Evolutionary conservation across 1,139 yeast species (phyloP).

Genomic region (Candida tunisiensis): DNA sequence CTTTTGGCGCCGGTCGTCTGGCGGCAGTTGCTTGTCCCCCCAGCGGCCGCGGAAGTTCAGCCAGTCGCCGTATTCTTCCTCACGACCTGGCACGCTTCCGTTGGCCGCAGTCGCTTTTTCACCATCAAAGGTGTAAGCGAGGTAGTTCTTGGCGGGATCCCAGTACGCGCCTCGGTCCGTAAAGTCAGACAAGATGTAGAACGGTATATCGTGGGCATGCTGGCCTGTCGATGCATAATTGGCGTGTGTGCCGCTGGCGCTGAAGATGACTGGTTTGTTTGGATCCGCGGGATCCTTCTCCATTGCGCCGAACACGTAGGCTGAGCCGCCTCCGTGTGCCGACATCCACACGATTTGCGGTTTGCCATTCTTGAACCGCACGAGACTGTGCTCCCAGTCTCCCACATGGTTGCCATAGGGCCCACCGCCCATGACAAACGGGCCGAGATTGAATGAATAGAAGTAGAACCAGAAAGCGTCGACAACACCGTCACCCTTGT

Average conservation of each 20-base stretch:
- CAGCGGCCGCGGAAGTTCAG: constrained; percentile 65
- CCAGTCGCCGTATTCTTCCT: constrained; percentile 59
- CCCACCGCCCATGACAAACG: constrained; percentile 93
- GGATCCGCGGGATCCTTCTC: constrained; percentile 40
- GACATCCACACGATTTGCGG: constrained; percentile 97
- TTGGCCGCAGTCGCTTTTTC: constrained; percentile 21
- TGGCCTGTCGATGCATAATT: constrained; percentile 94
- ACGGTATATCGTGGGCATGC: constrained; percentile 89
- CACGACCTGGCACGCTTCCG: constrained; percentile 35
- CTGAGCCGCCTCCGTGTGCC: constrained; percentile 96
- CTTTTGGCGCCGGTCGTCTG: constrained; percentile 58
- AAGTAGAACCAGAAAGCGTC: constrained; percentile 96
- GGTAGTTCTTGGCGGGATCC: constrained; percentile 74
- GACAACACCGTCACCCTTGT: constrained; percentile 83
- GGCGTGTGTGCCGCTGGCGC: constrained; percentile 95
- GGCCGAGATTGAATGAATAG: constrained; percentile 87
- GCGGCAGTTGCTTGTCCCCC: constrained; percentile 68
- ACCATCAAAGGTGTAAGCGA: constrained; percentile 71
- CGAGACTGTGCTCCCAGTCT: constrained; percentile 94
- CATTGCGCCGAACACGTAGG: constrained; percentile 56
- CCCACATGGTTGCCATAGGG: constrained; percentile 97
- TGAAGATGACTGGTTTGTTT: constrained; percentile 56
- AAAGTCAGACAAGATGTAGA: constrained; percentile 77
- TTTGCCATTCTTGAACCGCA: constrained; percentile 62
- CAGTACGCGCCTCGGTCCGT: constrained; percentile 91